phyloP scores from a whole-genome alignment of 768 basidiomycete genomes.

The Lentinula lateritia region DNA sequence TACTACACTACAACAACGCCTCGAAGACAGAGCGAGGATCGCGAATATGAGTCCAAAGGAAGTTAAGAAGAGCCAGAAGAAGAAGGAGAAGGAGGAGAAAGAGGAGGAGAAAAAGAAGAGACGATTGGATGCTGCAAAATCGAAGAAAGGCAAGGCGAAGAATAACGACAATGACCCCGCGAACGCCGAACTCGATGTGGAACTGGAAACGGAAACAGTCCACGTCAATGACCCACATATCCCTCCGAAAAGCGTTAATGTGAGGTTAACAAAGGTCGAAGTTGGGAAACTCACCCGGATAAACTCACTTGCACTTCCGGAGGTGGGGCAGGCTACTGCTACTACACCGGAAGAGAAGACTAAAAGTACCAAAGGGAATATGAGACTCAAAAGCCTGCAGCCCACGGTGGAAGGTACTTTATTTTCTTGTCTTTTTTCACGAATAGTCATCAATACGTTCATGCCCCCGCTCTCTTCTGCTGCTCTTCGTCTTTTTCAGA shows the following conservation, averaged over 20 bases:
- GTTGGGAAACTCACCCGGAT: background rate
- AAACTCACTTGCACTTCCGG: background rate
- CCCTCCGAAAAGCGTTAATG: conserved; percentile 61
- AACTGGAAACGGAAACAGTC: too few species aligned
- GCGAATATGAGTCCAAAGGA: background rate
- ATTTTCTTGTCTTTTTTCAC: too few species aligned
- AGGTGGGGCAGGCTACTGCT: background rate
- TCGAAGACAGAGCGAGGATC: background rate
- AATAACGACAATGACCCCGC: conserved; percentile 53
- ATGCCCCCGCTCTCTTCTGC: too few species aligned
- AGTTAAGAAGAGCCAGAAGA: conserved; percentile 46
- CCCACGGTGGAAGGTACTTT: too few species aligned
- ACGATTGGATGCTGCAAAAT: too few species aligned
- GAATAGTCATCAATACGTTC: too few species aligned
- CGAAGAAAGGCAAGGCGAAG: background rate
- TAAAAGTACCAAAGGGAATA: background rate
- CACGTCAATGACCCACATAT: conserved; percentile 40
- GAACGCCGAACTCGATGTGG: conserved; percentile 15
- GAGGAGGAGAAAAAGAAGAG: background rate
- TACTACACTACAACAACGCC: background rate
- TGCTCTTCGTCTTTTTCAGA: background rate
- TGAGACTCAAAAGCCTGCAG: background rate
- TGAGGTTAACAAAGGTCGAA: conserved; percentile 77
- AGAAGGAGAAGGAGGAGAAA: conserved; percentile 23
- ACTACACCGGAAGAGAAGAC: background rate